Evolutionary conservation across 768 basidiomycete genomes (phyloP), one percentile per base, ranked within the genome.

Genomic region (Flagelloscypha sp.): DNA sequence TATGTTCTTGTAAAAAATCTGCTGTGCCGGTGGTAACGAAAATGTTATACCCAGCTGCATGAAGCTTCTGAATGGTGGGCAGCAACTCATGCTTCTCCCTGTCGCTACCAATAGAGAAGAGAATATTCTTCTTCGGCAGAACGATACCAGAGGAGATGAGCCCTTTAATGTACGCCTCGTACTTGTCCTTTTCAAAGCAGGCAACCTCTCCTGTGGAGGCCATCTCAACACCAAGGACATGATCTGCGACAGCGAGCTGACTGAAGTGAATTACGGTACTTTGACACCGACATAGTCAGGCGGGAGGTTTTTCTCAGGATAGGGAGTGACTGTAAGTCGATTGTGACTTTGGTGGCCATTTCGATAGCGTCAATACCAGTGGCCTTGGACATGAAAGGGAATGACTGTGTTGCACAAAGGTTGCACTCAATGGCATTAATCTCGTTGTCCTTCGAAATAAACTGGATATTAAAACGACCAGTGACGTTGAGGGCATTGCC

Each of bases 371-470:
- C 93, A 47, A 97, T 73, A 22, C 92, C 92, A 6, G 95, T 97
- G 41, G 95, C 90, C 60, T 99, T 99, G 6, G 92, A 95, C 17
- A 99, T 94, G 67, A 99, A 99, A 27, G 94, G 94, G 77, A 94
- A 97, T 0, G 94, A 97, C 42, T 94, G 78, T 16, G 94, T 93
- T 0, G 95, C 95, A 37, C 94, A 88, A 22, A 99, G 67, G 62
- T 99, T 99, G 63, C 94, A 98, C 59, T 99, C 94, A 57, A 99
- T 99, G 49, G 98, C 94, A 72, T 99, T 99, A 72, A 99, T 98
- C 61, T 97, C 94, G 65, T 97, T 98, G 65, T 99, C 86, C 75
- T 99, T 99, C 33, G 94, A 94, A 49, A 99, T 97, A 64, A 99
- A 97, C 66, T 99, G 94, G 54, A 99, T 99, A 56, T 99, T 99